Percentiles rank a stretch among this genome's conserved stretches.
Evolutionary conservation across 2,329 filamentous ascomycete genomes (phyloP).

Genomic region (Aspergillus sp.): DNA sequence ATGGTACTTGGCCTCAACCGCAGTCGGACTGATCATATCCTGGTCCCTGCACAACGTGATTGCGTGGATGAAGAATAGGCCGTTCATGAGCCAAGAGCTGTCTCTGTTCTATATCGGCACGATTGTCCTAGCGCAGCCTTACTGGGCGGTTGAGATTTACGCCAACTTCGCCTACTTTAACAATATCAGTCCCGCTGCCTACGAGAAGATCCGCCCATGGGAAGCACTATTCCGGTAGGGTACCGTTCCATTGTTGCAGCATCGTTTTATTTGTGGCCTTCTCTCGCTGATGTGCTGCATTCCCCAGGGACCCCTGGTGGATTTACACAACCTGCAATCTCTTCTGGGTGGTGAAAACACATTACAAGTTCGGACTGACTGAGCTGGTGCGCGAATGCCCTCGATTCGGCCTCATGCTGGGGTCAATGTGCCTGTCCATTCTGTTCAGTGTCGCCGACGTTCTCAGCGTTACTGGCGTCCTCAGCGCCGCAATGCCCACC

Average conservation of each 20-base stretch:
- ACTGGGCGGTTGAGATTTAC: slow-evolving; percentile 65
- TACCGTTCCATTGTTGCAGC: not conserved
- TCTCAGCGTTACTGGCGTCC: not conserved
- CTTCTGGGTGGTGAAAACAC: slow-evolving; percentile 59
- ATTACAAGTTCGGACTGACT: slow-evolving; percentile 56
- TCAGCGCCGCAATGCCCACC: not conserved
- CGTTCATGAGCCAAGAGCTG: slow-evolving; percentile 54
- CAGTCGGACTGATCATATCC: slow-evolving; percentile 61
- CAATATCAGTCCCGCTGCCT: slow-evolving; percentile 49
- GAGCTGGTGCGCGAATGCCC: slow-evolving; percentile 60
- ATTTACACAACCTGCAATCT: slow-evolving; percentile 54
- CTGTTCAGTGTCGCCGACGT: not conserved
- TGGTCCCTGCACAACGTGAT: slow-evolving; percentile 67
- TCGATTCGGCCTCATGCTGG: slow-evolving; percentile 45
- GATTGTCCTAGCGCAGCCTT: slow-evolving; percentile 59
- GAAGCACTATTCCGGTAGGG: slow-evolving; percentile 59
- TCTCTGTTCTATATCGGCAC: slow-evolving; percentile 60
- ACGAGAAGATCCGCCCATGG: slow-evolving; percentile 52
- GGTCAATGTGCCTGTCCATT: slow-evolving; percentile 6
- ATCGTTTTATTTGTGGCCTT: no score
- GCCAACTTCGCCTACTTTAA: slow-evolving; percentile 67
- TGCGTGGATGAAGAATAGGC: slow-evolving; percentile 66
- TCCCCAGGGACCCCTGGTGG: slow-evolving; percentile 68
- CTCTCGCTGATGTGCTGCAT: not conserved
- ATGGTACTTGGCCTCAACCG: slow-evolving; percentile 64